Base-by-base conservation (phyloP, 257 asterid species). In the Eustoma russellianum region DNA sequence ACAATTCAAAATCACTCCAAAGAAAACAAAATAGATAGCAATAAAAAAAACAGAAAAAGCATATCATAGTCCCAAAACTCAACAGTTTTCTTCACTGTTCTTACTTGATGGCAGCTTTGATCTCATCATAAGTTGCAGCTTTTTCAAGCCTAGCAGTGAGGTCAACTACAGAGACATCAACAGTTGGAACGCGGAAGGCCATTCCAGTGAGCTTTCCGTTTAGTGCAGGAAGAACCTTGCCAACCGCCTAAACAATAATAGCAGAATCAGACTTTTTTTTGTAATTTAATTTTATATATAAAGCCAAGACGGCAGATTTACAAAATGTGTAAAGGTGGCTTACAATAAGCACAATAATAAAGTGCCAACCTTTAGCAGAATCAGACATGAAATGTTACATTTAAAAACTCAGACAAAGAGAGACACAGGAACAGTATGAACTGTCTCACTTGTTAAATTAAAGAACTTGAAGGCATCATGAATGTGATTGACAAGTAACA, bases 161-260 rank as follows among this genome's bases (percentile, higher is more conserved):
- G 63, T 88, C 97, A 50, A 85, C 95, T 48, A 82, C 93, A 0
- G 97, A 88, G 50, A 88, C 97, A 78, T 88, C 93, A 55, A 79
- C 88, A 5, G 97, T 88, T 55, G 95, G 97, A 43, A 85, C 97
- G 40, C 97, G 93, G 88, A 85, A 88, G 24, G 93, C 70, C 97
- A 85, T 88, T n/a, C 97, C 97, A 4, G 95, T 88, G 49, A 88
- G 79, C 66, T 88, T 88, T 55, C 97, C 95, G 33, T 85, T 85
- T 53, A 88, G 72, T 10, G 82, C 77, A 5, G 97, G 97, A 59
- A 88, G 83, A 61, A 88, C 95, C 74, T 85, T 85, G 57, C 97
- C 97, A 49, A 85, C 95, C 66, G 97, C 97, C 97, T 82, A 47
- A 44, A 59, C 50, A 47, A n/a, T 44, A 43, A 41, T 34, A 40